Base-by-base conservation (phyloP, 2,329 filamentous ascomycete genomes). In the Aphanoascus verrucosus region DNA sequence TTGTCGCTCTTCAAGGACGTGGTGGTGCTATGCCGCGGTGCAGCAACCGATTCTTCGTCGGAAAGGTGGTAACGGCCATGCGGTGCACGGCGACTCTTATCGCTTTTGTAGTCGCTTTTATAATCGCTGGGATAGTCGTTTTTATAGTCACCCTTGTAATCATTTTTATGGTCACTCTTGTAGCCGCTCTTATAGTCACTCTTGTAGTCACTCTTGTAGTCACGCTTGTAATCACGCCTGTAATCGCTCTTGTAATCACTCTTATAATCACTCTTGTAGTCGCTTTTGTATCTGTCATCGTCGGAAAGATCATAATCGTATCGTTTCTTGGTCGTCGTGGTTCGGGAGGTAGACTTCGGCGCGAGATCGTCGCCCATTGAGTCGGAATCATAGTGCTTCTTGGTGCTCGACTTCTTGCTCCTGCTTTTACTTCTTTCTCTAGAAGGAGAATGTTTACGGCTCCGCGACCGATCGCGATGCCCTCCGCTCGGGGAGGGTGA, bases 401-500 rank as follows among this genome's bases (percentile, higher is more conserved):
- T 62, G 28, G 54, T 50, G 32, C 44, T 48, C 14, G 47, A 47
- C 32, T 49, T 45, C 54, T 60, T 54, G 50, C 58, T 44, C 53
- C 57, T 54, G 35, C 47, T 45, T 55, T 59, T 55, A 51, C 59
- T 45, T 55, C 58, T 56, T 23, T 65, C 59, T 55, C 64, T 60
- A 9, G 64, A 60, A 19, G 67, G 64, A 23, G 64, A 64, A 11
- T 67, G 62, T 11, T 58, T 61, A 43, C 70, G 67, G 50, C 55
- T 62, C 56, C 66, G 66, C 44, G 71, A 73, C 55, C 69, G 69
- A 42, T 72, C 71, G 43, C 68, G 63, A 57, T 59, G 65, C 32
- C 66, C 65, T 28, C 70, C 69, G 53, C 67, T 61, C 34, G 71
- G 72, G 34, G 72, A 74, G 57, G 69, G 73, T 57, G 72, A 74